These are phyloP conservation scores for Petrea volubilis DNA, from an alignment of 257 asterid genomes.

Conservation along the genomic window DNA sequence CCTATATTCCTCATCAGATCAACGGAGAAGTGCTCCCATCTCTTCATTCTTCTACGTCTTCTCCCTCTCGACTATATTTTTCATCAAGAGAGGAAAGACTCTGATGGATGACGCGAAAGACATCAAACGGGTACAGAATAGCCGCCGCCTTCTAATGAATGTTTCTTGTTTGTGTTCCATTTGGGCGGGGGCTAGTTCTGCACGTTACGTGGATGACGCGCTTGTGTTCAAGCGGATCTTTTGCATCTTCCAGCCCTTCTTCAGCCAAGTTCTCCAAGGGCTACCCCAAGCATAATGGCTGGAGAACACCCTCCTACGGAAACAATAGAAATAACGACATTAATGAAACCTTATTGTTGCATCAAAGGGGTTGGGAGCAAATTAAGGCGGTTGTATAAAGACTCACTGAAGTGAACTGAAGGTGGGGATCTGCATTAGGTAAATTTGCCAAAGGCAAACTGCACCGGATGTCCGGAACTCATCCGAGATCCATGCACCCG, in stretches of 20 bases:
- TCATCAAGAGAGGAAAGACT: not conserved
- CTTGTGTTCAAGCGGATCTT: not conserved
- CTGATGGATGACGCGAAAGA: not conserved
- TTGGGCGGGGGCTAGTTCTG: not conserved
- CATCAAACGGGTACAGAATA: too few species aligned
- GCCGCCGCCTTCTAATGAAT: not conserved
- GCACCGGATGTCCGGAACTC: not conserved
- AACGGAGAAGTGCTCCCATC: too few species aligned
- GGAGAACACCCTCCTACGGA: not conserved
- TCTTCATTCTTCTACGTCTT: too few species aligned
- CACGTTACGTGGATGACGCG: not conserved
- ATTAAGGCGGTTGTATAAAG: not conserved
- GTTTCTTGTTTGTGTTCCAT: not conserved
- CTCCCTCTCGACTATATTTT: too few species aligned
- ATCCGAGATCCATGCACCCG: not conserved
- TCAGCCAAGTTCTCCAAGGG: not conserved
- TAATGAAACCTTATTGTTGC: not conserved
- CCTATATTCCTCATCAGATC: too few species aligned
- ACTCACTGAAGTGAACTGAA: not conserved
- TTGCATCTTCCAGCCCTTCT: slow-evolving; percentile 3
- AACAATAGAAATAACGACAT: not conserved
- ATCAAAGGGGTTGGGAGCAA: too few species aligned
- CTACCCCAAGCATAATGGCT: not conserved
- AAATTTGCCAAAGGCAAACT: not conserved
- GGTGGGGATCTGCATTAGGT: not conserved